phyloP scores from a whole-genome alignment of 352 stramenopile genomes.

The Thraustochytrium striatum region DNA sequence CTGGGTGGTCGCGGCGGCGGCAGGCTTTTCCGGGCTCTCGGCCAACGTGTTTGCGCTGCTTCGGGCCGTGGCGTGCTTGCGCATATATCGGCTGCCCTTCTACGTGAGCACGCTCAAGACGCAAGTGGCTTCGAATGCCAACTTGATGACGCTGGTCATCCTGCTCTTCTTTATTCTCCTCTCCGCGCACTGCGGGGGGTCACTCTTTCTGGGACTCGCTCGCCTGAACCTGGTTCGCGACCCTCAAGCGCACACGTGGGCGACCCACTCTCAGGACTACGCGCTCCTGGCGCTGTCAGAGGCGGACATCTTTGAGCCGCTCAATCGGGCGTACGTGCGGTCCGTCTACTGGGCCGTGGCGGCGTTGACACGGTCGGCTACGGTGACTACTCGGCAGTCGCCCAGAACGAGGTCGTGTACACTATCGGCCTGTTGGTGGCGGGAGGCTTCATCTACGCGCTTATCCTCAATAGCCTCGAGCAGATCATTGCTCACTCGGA shows the following conservation, averaged over 20 bases:
- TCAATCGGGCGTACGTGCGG: not conserved
- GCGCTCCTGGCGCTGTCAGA: not conserved
- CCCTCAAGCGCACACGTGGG: not conserved
- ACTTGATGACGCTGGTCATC: not conserved
- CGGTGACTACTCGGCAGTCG: constrained; percentile 15
- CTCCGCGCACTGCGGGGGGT: not conserved
- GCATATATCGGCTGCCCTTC: not conserved
- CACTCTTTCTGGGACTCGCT: not conserved
- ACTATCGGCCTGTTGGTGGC: constrained; percentile 6
- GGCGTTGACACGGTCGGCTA: constrained; percentile 33
- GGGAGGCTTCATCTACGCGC: constrained; percentile 23
- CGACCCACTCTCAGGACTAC: not conserved
- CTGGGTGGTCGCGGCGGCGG: not conserved
- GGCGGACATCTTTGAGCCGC: not conserved
- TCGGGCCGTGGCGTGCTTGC: not conserved
- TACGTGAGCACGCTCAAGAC: not conserved
- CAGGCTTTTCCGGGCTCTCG: not conserved
- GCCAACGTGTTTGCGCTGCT: not conserved
- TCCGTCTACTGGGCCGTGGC: constrained; percentile 32
- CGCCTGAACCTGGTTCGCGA: not conserved
- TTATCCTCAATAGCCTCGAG: constrained; percentile 25
- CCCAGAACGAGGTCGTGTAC: constrained; percentile 1
- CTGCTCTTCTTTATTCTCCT: not conserved
- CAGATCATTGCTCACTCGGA: constrained; percentile 43
- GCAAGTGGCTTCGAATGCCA: not conserved